These are phyloP conservation scores for Amaranthus cruentus DNA, from an alignment of 148 eudicot genomes.

Conservation along the genomic window DNA sequence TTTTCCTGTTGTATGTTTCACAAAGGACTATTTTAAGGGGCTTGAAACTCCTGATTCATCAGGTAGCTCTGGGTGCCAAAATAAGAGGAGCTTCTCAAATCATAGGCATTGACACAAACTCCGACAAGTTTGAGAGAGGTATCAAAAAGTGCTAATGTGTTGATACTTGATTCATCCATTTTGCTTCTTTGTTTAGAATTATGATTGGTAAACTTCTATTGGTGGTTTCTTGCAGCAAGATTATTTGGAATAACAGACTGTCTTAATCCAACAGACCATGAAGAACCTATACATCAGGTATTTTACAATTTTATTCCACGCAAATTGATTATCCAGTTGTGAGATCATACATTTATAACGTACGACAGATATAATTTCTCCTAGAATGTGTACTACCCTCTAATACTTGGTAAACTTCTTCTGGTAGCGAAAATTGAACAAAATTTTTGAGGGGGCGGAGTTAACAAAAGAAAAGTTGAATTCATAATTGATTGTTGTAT, in stretches of 20 bases:
- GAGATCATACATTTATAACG: too few species aligned
- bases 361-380: too few species aligned
- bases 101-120: conserved; percentile 78
- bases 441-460: too few species aligned
- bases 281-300: conserved; percentile 88
- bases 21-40: background rate
- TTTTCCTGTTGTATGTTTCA: background rate
- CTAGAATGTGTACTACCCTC: too few species aligned
- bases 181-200: background rate
- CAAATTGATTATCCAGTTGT: too few species aligned
- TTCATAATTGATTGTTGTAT: too few species aligned
- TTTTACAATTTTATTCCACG: background rate
- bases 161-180: background rate
- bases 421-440: too few species aligned
- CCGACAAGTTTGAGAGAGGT: conserved; percentile 64
- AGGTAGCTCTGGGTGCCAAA: conserved; percentile 38
- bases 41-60: conserved; percentile 5
- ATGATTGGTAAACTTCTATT: background rate
- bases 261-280: conserved; percentile 63
- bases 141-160: background rate
- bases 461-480: too few species aligned
- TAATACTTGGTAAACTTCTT: too few species aligned
- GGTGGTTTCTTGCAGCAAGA: conserved; percentile 48
- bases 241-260: conserved; percentile 79
- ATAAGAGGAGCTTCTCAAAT: conserved; percentile 70